A percentile compares a stretch with the other conserved stretches of the same genome.
phyloP scores from a whole-genome alignment of 495 filamentous ascomycete species.

The Lophium mytilinum region DNA sequence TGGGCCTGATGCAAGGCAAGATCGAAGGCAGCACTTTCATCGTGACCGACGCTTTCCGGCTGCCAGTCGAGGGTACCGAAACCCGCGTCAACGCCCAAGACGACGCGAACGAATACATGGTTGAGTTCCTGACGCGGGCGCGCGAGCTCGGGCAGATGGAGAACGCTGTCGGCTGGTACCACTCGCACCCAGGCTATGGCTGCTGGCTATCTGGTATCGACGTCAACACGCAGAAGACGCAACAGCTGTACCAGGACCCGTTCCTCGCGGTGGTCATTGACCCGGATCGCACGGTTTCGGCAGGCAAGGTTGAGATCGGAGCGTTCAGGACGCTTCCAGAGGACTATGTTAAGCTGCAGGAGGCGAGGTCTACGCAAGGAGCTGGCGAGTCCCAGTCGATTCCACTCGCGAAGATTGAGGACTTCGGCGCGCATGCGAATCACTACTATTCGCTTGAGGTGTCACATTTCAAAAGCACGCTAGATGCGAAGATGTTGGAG shows the following conservation, averaged over 20 bases:
- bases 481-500: conserved; percentile 78
- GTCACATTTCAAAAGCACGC: conserved; percentile 83
- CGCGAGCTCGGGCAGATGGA: conserved; percentile 69
- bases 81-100: conserved; percentile 93
- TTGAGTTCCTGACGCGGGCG: conserved; percentile 66
- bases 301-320: conserved; percentile 94
- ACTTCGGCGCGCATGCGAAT: conserved; percentile 87
- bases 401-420: conserved; percentile 83
- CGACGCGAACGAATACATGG: conserved; percentile 95
- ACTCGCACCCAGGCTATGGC: conserved; percentile 94
- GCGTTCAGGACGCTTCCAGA: conserved; percentile 89
- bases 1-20: conserved; percentile 98
- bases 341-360: conserved; percentile 41
- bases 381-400: conserved; percentile 61
- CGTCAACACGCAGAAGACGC: conserved; percentile 73
- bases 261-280: conserved; percentile 97
- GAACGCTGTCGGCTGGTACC: conserved; percentile 97
- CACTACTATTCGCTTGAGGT: conserved; percentile 88
- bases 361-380: conserved; percentile 30
- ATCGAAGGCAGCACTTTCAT: conserved; percentile 76
- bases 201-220: conserved; percentile 98
- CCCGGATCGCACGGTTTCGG: conserved; percentile 89
- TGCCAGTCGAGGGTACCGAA: conserved; percentile 96
- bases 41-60: conserved; percentile 86
- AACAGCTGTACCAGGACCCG: conserved; percentile 77